Evolutionary conservation across 495 filamentous ascomycete genomes (phyloP).

Genomic region (Talaromyces wortmannii): DNA sequence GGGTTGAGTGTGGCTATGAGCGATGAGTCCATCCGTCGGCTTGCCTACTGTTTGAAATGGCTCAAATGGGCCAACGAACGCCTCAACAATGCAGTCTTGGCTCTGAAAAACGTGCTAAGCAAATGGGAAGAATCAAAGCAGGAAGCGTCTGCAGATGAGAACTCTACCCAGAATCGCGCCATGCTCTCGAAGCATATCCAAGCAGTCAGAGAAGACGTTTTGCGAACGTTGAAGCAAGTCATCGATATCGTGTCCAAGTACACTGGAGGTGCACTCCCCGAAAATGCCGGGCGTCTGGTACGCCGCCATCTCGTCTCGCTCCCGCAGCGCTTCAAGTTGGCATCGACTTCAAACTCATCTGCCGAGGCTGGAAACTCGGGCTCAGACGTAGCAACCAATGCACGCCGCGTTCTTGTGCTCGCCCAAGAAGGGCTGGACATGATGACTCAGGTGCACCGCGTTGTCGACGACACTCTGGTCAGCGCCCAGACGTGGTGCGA

Average conservation of each 20-base stretch:
- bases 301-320: slow-evolving; percentile 71
- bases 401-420: slow-evolving; percentile 68
- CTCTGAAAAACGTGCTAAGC: slow-evolving; percentile 63
- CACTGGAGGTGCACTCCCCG: slow-evolving; percentile 76
- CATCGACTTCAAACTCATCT: slow-evolving; percentile 36
- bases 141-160: slow-evolving; percentile 11
- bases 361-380: slow-evolving; percentile 25
- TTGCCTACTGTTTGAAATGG: slow-evolving; percentile 72
- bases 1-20: slow-evolving; percentile 82
- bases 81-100: slow-evolving; percentile 59
- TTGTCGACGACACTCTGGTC: slow-evolving; percentile 75
- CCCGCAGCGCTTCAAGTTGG: slow-evolving; percentile 65
- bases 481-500: slow-evolving; percentile 87
- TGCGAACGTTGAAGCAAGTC: slow-evolving; percentile 67
- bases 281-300: slow-evolving; percentile 73
- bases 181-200: slow-evolving; percentile 57
- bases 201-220: slow-evolving; percentile 62
- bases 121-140: slow-evolving; percentile 56
- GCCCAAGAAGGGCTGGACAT: slow-evolving; percentile 86
- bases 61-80: slow-evolving; percentile 72
- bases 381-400: slow-evolving; percentile 42
- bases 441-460: slow-evolving; percentile 74
- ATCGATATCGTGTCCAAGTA: slow-evolving; percentile 76
- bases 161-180: slow-evolving; percentile 23
- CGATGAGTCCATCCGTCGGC: slow-evolving; percentile 67